Evolutionary conservation across 2,329 filamentous ascomycete species (phyloP).

Genomic region (Alternaria postmessia): DNA sequence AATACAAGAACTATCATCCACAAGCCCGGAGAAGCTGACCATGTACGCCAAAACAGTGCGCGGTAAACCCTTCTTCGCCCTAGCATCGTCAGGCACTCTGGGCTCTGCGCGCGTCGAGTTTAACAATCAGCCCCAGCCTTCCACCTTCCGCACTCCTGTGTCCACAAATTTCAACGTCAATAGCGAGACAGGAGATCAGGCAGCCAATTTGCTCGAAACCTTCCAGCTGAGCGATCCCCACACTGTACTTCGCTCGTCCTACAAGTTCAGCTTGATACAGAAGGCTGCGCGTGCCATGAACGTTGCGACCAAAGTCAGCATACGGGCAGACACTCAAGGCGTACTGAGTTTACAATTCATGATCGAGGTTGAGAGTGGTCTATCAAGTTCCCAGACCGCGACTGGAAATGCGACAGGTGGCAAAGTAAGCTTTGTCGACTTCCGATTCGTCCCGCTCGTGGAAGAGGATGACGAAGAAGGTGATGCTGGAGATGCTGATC

Average conservation of each 20-base stretch:
- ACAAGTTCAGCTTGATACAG: constrained; percentile 87
- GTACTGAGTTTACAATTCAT: constrained; percentile 96
- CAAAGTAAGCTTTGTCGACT: constrained; percentile 77
- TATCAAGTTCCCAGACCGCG: background rate
- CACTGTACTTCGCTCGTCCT: constrained; percentile 63
- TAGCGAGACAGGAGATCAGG: constrained; percentile 9
- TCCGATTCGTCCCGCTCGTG: constrained; percentile 77
- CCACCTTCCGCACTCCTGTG: constrained; percentile 23
- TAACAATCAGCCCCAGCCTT: constrained; percentile 52
- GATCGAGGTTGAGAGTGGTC: constrained; percentile 75
- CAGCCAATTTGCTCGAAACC: constrained; percentile 70
- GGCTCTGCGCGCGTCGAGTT: constrained; percentile 70
- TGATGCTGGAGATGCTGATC: constrained; percentile 23
- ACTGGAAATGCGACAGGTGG: constrained; percentile 51
- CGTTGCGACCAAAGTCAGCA: constrained; percentile 88
- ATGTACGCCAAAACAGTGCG: constrained; percentile 55
- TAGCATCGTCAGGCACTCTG: constrained; percentile 70
- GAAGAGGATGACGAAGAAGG: constrained; percentile 54
- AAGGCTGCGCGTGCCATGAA: constrained; percentile 92
- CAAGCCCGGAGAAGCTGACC: constrained; percentile 76
- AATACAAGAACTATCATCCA: constrained; percentile 71
- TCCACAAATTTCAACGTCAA: constrained; percentile 19
- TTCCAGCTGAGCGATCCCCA: constrained; percentile 64
- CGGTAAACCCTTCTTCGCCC: constrained; percentile 71
- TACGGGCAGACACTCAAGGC: constrained; percentile 86